Evolutionary conservation across 768 basidiomycete genomes (phyloP).

Genomic region (Hypholoma sublateritium): DNA sequence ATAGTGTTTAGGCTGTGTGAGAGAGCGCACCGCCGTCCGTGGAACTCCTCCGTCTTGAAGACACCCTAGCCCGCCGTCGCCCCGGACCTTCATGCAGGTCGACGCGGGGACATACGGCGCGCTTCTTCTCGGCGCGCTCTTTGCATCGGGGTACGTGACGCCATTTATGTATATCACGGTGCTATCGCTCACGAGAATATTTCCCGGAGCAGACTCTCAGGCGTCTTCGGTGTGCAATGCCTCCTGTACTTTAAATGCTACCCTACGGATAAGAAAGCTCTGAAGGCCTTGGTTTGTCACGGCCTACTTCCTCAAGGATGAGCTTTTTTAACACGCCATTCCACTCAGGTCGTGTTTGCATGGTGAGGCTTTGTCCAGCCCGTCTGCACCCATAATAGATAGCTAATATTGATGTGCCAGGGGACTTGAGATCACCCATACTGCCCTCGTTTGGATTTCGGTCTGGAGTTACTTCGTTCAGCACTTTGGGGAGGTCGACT

Average conservation of each 20-base stretch:
- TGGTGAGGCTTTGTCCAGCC: background rate
- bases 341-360: background rate
- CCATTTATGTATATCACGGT: background rate
- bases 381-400: background rate
- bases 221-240: conserved; percentile 14
- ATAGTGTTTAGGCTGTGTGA: background rate
- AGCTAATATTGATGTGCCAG: background rate
- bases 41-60: conserved; percentile 5
- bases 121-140: conserved; percentile 12
- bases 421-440: conserved; percentile 8
- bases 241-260: conserved; percentile 12
- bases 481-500: conserved; percentile 8
- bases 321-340: background rate
- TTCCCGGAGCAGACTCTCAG: conserved; percentile 6
- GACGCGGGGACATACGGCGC: conserved; percentile 16
- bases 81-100: conserved; percentile 10
- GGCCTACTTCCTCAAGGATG: background rate
- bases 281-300: conserved; percentile 11
- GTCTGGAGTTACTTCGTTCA: conserved; percentile 10
- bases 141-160: conserved; percentile 8
- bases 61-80: conserved; percentile 3
- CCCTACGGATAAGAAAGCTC: conserved; percentile 8
- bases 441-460: conserved; percentile 8
- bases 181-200: background rate
- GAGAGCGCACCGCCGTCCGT: conserved; percentile 1